Percentiles rank a stretch among this genome's conserved stretches.
These are phyloP conservation scores for Salix purpurea DNA, from an alignment of 345 rosid species.

Conservation along the genomic window DNA sequence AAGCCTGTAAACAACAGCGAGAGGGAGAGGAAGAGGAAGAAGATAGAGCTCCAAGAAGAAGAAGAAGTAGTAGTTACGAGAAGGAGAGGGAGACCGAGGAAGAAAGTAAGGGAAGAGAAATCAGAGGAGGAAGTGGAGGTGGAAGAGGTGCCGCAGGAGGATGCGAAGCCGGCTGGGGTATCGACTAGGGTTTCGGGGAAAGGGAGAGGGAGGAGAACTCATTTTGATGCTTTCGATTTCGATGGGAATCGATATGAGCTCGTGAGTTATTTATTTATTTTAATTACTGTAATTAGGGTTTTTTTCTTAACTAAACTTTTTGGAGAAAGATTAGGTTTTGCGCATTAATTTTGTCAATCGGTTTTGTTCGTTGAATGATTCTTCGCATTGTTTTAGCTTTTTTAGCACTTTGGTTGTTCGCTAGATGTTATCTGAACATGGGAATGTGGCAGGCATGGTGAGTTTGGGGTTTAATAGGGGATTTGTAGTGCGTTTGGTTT, in stretches of 20 bases:
- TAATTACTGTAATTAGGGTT: neutral
- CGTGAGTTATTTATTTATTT: constrained; percentile 11
- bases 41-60: constrained; percentile 42
- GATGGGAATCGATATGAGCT: constrained; percentile 72
- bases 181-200: constrained; percentile 57
- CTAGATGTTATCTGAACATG: neutral
- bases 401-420: neutral
- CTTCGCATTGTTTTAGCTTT: neutral
- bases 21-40: constrained; percentile 49
- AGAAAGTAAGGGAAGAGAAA: constrained; percentile 16
- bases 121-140: constrained; percentile 24
- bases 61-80: constrained; percentile 30
- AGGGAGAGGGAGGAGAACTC: constrained; percentile 63
- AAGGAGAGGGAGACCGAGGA: constrained; percentile 26
- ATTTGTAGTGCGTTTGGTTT: neutral
- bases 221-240: constrained; percentile 62
- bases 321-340: neutral
- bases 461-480: neutral
- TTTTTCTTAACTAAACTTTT: neutral
- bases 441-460: neutral
- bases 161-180: constrained; percentile 77
- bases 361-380: neutral
- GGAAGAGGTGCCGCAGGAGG: constrained; percentile 62
- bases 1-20: constrained; percentile 11
- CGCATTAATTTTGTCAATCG: neutral